These are phyloP conservation scores for Cenococcum geophilum DNA, from an alignment of 495 filamentous ascomycete species.

Conservation along the genomic window DNA sequence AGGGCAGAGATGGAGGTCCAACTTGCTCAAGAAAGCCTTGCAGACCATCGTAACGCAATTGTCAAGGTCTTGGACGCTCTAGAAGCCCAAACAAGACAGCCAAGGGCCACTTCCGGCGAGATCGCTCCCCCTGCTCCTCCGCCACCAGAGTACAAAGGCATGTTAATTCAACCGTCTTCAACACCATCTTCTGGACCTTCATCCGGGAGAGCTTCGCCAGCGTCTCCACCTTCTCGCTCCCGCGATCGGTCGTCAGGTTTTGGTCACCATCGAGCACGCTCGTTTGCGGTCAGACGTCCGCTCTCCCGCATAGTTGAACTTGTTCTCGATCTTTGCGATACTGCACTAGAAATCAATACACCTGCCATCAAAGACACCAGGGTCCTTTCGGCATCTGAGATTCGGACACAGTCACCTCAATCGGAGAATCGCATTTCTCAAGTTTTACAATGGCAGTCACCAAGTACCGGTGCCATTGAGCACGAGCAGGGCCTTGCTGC, in stretches of 20 bases:
- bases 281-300: conserved; percentile 83
- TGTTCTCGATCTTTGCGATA: conserved; percentile 91
- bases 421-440: conserved; percentile 90
- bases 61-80: conserved; percentile 90
- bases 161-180: conserved; percentile 73
- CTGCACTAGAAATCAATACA: conserved; percentile 87
- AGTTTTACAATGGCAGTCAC: conserved; percentile 92
- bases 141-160: conserved; percentile 82
- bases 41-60: conserved; percentile 92
- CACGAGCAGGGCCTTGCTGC: conserved; percentile 88
- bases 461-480: conserved; percentile 82
- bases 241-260: conserved; percentile 73
- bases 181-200: conserved; percentile 53
- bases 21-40: conserved; percentile 83
- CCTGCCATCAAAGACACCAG: conserved; percentile 81
- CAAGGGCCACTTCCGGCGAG: conserved; percentile 53
- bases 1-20: conserved; percentile 96
- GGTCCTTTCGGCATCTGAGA: conserved; percentile 54
- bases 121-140: conserved; percentile 44
- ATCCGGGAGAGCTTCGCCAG: conserved; percentile 62
- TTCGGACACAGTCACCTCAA: conserved; percentile 88
- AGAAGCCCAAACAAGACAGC: conserved; percentile 69
- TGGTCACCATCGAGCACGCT: conserved; percentile 66
- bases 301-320: conserved; percentile 89
- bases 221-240: conserved; percentile 59